phyloP scores from a whole-genome alignment of 441 rosid genomes.

The Mallotus repandus region DNA sequence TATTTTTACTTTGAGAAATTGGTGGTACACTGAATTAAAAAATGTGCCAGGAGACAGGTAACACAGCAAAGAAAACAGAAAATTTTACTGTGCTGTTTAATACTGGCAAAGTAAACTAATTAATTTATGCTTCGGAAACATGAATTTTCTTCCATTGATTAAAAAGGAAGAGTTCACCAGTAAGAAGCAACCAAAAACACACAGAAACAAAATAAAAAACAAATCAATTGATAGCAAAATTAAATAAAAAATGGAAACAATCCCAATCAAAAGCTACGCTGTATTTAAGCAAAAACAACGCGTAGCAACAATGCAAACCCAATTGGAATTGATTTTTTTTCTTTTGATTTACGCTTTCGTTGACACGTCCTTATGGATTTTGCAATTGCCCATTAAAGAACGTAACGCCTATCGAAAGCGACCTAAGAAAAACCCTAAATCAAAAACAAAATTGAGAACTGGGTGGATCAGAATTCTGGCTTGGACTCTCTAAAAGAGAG shows the following conservation, averaged over 20 bases:
- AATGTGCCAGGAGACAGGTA: conserved; percentile 90
- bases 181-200: conserved; percentile 49
- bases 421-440: neutral
- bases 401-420: conserved; percentile 93
- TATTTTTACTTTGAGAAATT: too few species aligned
- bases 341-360: conserved; percentile 59
- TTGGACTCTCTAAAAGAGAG: too few species aligned
- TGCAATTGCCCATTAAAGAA: conserved; percentile 36
- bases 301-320: neutral
- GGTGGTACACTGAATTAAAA: too few species aligned
- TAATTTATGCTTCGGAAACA: conserved; percentile 73
- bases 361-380: conserved; percentile 62
- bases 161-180: conserved; percentile 53
- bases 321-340: conserved; percentile 22
- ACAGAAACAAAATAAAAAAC: neutral
- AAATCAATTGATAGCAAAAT: too few species aligned
- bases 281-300: neutral
- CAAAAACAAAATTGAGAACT: neutral
- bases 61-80: conserved; percentile 33
- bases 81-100: conserved; percentile 54
- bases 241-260: neutral
- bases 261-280: neutral
- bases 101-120: conserved; percentile 40
- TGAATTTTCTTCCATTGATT: conserved; percentile 47
- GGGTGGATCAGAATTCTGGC: too few species aligned